A percentile compares a stretch with the other conserved stretches of the same genome.
Evolutionary conservation across 129 eudicot genomes (phyloP).

Genomic region (Flaveria ramosissima): DNA sequence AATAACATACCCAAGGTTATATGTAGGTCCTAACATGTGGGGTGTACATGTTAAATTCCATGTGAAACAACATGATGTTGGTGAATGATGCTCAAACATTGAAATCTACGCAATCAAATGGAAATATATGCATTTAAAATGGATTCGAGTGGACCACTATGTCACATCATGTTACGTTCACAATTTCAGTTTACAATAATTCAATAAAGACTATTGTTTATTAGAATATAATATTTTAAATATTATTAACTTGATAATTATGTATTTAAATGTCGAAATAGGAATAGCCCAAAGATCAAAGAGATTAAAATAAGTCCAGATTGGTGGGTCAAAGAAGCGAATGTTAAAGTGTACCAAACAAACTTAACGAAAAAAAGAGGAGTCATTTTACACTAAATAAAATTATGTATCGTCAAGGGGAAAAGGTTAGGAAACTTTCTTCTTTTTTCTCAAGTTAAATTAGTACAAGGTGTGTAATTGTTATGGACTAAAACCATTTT

Average conservation of each 20-base stretch:
- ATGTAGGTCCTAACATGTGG: neutral
- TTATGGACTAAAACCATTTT: too few species aligned
- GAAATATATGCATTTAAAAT: constrained; percentile 1
- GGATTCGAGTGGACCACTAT: constrained; percentile 2
- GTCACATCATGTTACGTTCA: constrained; percentile 10
- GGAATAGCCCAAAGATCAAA: neutral
- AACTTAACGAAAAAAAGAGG: too few species aligned
- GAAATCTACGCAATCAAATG: neutral
- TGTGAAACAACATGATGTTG: constrained; percentile 14
- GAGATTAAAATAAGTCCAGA: neutral
- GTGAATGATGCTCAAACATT: constrained; percentile 10
- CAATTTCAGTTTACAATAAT: neutral
- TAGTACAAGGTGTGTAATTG: too few species aligned
- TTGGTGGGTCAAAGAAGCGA: neutral
- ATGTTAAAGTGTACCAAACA: neutral
- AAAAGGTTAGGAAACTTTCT: too few species aligned
- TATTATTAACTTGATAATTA: neutral
- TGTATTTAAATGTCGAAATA: neutral
- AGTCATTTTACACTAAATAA: neutral
- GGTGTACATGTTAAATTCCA: neutral
- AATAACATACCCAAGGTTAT: neutral
- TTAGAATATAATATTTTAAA: neutral
- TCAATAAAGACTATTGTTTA: neutral
- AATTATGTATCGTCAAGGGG: too few species aligned
- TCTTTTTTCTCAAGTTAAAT: too few species aligned